Evolutionary conservation across 306 rosid genomes (phyloP), one percentile per base, ranked within the genome.

Genomic region (Canavalia ensiformis): DNA sequence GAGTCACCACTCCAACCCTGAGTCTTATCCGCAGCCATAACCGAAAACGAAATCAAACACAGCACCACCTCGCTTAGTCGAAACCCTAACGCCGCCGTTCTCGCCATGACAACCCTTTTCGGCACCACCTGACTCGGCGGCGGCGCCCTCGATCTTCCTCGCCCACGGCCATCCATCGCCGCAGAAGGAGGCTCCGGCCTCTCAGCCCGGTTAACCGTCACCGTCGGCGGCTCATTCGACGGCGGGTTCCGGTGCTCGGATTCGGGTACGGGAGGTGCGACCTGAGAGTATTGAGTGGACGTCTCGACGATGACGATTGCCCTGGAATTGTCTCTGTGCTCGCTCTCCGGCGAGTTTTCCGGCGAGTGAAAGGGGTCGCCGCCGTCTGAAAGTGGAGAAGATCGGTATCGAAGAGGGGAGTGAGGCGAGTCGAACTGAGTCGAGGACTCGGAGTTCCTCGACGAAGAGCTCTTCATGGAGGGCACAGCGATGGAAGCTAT

Each of bases 1-100:
- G 99, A 96, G 74, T 96, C 99, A 47, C 99, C 99, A 41, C 97
- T 94, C 99, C 99, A 96, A 25, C 99, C 99, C 82, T 89, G 97
- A 63, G 99, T 96, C 60, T 88, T 93, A 86, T 96, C 98, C 1
- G 98, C 95, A 25, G 99, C 99, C 99, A 96, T 94, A 54, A 96
- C 95, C 30, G 99, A 88, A 84, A 96, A 96, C 12, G 99, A 96
- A 88, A 94, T 84, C 86, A 96, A 81, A 82, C 98, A 96, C 30
- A 96, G 78, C 18, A 88, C 89, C 60, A 90, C 67, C 76, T 96
- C 99, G 76, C 91, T 81, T 37, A 96, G 51, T 66, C 99, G 87
- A 86, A 96, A 92, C 81, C 97, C 98, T 52, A 96, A 70, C 59
- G 97, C 97, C 7, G 91, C 98, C 84, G 81, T 92, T 34, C 29